Base-by-base conservation (phyloP, 768 basidiomycete genomes). In the Trametes cinnabarina region DNA sequence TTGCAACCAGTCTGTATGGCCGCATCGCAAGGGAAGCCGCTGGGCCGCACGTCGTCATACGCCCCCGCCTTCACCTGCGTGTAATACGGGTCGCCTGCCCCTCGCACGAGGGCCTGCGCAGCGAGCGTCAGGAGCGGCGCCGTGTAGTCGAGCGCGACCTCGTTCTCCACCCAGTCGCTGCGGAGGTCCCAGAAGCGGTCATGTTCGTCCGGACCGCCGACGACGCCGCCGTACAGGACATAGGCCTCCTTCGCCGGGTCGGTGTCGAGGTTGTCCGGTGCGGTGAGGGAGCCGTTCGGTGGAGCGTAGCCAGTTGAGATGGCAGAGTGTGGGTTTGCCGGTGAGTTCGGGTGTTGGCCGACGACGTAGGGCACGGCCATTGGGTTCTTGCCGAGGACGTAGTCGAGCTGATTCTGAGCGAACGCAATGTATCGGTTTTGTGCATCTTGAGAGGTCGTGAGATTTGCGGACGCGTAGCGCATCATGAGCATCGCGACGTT, bases 331-430 rank as follows among this genome's bases (percentile, higher is more conserved):
- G 94, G 94, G 70, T 96, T 97, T 46, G 79, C 73, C 0, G 94
- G 94, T 12, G 95, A 89, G 69, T 96, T 95, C 1, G 94, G 92
- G 72, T 96, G 92, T 47, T 79, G 76, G 37, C 95, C 94, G 22
- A 97, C 93, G 47, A 97, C 72, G 70, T 97, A 98, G 1, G 90
- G 87, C 10, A 83, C 88, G 57, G 82, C 84, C 92, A 94, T 95
- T 0, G 94, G 87, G 68, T 98, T 98, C 48, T 88, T 83, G 35
- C 95, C 95, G 6, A 97, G 79, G 3, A 78, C 80, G 71, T 97
- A 98, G 66, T 89, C 81, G 11, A 95, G 64, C 70, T 98, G 94
- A 32, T 72, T 74, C 69, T 86, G 81, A 0, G 92, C 90, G 67
- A 88, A 94, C 47, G 90, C 88, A 59, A 78, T 71, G 68, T 95